phyloP scores from a whole-genome alignment of 1,139 yeast genomes.

The Kodamaea arcana region DNA sequence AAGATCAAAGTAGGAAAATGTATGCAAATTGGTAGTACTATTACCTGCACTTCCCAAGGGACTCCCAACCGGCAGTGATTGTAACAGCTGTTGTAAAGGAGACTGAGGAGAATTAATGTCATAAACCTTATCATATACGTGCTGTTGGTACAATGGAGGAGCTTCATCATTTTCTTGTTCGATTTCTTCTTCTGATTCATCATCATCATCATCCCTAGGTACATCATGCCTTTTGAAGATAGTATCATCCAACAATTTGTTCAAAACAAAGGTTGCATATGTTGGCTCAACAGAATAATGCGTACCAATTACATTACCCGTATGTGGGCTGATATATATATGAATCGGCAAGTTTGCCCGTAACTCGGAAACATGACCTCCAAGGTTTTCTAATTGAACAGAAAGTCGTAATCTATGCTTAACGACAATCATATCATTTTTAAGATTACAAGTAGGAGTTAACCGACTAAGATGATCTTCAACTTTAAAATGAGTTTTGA shows the following conservation, averaged over 20 bases:
- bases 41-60: conserved; percentile 10
- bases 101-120: conserved; percentile 35
- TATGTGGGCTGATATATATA: conserved; percentile 52
- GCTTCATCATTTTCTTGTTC: conserved; percentile 26
- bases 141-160: conserved; percentile 42
- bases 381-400: conserved; percentile 53
- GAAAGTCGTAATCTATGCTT: conserved; percentile 58
- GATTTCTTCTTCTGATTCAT: conserved; percentile 14
- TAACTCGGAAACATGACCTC: conserved; percentile 64
- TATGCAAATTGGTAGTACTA: conserved; percentile 17
- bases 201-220: conserved; percentile 8
- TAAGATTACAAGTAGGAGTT: conserved; percentile 56
- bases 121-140: conserved; percentile 32
- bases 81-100: conserved; percentile 37
- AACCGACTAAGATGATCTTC: conserved; percentile 51
- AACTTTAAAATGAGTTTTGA: conserved; percentile 45
- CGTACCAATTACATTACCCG: conserved; percentile 48
- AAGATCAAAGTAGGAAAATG: conserved; percentile 26
- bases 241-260: conserved; percentile 29
- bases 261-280: conserved; percentile 45
- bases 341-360: conserved; percentile 64
- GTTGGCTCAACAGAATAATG: conserved; percentile 48
- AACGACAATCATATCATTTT: conserved; percentile 47
- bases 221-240: conserved; percentile 29
- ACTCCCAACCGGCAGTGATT: conserved; percentile 8